Percentiles rank a stretch among this genome's conserved stretches.
Conservation (phyloP, 2,329 filamentous ascomycete species). For the Penicillium sp. region DNA sequence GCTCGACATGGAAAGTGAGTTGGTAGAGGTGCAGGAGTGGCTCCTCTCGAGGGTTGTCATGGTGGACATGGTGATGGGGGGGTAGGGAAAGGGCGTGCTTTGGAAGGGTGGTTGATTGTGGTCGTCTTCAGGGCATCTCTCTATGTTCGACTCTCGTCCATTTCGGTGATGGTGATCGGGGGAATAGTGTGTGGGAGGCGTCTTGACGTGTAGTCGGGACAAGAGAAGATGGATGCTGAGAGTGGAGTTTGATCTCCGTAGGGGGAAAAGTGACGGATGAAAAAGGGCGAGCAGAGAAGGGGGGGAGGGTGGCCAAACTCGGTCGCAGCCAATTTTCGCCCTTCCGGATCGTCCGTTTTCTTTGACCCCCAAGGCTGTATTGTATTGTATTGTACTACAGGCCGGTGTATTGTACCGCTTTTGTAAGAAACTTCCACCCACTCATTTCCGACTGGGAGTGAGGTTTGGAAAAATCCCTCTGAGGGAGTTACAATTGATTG, state of each 20-base stretch:
- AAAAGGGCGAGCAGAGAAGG: constrained; percentile 8
- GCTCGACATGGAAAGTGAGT: constrained; percentile 33
- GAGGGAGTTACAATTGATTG: no score
- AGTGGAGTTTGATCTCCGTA: background rate
- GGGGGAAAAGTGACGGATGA: constrained; percentile 6
- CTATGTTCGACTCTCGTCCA: constrained; percentile 11
- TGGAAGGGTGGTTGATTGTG: background rate
- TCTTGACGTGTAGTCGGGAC: background rate
- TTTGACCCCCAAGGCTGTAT: background rate
- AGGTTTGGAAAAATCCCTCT: no score
- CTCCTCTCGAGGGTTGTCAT: constrained; percentile 35
- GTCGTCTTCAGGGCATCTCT: background rate
- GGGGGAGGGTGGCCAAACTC: constrained; percentile 2
- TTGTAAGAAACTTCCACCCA: no score
- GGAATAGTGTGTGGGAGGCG: background rate
- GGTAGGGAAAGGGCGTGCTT: background rate
- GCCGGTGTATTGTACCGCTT: no score
- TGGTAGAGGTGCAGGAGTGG: constrained; percentile 34
- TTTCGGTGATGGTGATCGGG: constrained; percentile 1
- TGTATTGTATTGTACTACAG: no score
- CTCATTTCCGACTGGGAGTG: no score
- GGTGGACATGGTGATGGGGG: constrained; percentile 12
- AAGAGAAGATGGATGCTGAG: background rate
- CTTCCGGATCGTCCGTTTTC: background rate
- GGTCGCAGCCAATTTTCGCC: constrained; percentile 4